Conservation (phyloP, 2,329 filamentous ascomycete species). For the Didymosphaeria variabile region DNA sequence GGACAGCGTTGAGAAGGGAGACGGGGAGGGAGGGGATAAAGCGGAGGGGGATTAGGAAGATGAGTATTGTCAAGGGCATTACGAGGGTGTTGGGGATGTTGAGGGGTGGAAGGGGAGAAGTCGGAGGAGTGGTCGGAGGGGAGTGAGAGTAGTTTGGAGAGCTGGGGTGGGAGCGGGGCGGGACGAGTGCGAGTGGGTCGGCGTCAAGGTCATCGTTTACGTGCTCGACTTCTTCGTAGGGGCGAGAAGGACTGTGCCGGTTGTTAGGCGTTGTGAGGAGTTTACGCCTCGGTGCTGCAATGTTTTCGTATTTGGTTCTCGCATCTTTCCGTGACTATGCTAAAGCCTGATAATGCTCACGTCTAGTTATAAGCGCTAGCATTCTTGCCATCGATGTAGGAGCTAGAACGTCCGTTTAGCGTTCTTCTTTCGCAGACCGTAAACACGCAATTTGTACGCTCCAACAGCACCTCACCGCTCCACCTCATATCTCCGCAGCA, state of each 20-base stretch:
- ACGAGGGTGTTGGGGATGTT: neutral
- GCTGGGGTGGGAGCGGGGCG: neutral
- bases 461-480: too few species aligned
- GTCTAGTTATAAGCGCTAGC: too few species aligned
- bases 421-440: too few species aligned
- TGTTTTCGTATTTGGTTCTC: neutral
- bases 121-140: neutral
- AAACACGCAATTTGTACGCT: too few species aligned
- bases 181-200: neutral
- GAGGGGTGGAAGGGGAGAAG: neutral
- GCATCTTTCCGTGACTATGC: neutral
- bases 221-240: neutral
- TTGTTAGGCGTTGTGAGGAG: neutral
- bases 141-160: neutral
- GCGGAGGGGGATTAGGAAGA: neutral
- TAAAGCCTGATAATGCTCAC: neutral
- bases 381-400: too few species aligned
- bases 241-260: neutral
- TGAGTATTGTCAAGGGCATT: neutral
- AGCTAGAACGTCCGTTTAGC: too few species aligned
- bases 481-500: too few species aligned
- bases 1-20: neutral
- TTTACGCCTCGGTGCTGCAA: neutral
- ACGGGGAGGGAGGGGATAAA: neutral
- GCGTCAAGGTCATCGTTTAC: neutral